Conservation (phyloP, 768 basidiomycete species). For the Phanerochaete carnosa region DNA sequence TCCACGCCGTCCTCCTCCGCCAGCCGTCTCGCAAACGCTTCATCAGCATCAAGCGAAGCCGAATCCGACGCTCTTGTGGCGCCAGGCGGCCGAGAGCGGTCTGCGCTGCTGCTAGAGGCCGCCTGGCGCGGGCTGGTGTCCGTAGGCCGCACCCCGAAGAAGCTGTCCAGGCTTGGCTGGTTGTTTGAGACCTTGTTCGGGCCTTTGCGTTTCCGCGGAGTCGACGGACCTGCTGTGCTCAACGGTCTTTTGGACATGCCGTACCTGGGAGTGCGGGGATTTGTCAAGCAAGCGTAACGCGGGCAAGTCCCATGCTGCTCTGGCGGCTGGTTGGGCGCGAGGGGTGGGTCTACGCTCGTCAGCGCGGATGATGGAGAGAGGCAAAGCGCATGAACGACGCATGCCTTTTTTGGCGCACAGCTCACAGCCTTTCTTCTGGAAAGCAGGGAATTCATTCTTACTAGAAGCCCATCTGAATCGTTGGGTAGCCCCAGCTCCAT, state of each 20-base stretch:
- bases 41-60: conserved; percentile 8
- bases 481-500: neutral
- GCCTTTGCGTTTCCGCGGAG: conserved; percentile 13
- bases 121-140: neutral
- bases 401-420: conserved; percentile 4
- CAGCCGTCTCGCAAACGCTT: conserved; percentile 19
- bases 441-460: neutral
- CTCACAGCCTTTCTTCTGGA: conserved; percentile 6
- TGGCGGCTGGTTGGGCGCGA: neutral
- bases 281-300: neutral
- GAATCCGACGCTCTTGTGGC: neutral
- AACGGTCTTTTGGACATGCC: conserved; percentile 15
- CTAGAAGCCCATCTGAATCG: neutral
- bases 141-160: conserved; percentile 9
- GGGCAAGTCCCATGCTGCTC: neutral
- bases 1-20: conserved; percentile 24
- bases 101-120: neutral
- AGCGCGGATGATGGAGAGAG: neutral
- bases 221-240: conserved; percentile 7
- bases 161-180: conserved; percentile 17
- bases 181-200: conserved; percentile 3
- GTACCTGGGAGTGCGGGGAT: neutral
- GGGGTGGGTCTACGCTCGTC: neutral
- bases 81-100: neutral
- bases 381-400: conserved; percentile 2